Conservation (phyloP, 306 rosid genomes). For the Gynostemma pentaphyllum region DNA sequence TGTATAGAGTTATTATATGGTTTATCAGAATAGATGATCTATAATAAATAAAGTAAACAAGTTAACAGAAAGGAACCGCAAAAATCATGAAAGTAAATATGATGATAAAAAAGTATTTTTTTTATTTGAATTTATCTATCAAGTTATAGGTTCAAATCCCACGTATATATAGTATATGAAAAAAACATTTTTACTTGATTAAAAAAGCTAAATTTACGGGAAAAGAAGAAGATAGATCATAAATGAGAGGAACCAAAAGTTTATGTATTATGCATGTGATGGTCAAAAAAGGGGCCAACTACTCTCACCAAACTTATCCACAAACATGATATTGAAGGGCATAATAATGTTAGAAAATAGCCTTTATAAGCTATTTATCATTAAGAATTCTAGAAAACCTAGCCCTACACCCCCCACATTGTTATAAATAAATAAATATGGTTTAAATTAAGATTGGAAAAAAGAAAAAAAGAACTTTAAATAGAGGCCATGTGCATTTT, state of each 20-base stretch:
- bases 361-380: background rate
- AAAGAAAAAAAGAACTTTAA: background rate
- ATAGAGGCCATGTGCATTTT: conserved; percentile 7
- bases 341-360: conserved; percentile 1
- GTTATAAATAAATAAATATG: background rate
- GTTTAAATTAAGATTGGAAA: background rate
- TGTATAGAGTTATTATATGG: no score
- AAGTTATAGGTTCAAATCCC: no score
- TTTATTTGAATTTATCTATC: no score
- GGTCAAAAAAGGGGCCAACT: conserved; percentile 22
- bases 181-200: background rate
- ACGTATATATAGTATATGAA: no score
- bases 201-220: background rate
- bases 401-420: background rate
- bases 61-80: no score
- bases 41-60: no score
- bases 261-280: conserved; percentile 20
- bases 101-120: no score
- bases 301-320: conserved; percentile 5
- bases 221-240: no score
- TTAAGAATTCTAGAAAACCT: background rate
- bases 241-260: no score
- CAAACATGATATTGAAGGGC: background rate
- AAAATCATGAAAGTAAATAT: no score
- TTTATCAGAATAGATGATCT: no score